Percentiles rank a stretch among this genome's conserved stretches.
phyloP scores from a whole-genome alignment of 2,329 filamentous ascomycete species.

The Colletotrichum gigasporum region DNA sequence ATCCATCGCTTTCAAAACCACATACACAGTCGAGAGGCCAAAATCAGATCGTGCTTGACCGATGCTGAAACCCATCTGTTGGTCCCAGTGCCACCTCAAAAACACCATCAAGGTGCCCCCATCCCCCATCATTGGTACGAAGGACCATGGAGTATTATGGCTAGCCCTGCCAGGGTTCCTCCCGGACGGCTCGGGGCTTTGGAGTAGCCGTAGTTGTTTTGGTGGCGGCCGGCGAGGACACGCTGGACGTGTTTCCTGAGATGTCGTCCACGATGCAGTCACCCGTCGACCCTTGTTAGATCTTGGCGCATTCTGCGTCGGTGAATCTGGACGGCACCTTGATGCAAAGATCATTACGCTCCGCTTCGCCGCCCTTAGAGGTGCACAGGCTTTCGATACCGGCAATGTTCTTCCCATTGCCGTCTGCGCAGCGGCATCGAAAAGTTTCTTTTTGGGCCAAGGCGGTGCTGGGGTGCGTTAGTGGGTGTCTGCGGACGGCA shows the following conservation, averaged over 20 bases:
- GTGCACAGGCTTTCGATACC: not conserved
- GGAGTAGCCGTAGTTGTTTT: not conserved
- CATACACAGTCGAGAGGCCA: too few relatives aligned
- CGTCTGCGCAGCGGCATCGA: constrained; percentile 11
- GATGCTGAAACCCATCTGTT: too few relatives aligned
- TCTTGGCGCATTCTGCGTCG: not conserved
- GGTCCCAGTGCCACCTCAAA: too few relatives aligned
- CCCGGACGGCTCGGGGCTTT: not conserved
- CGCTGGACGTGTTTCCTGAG: too few relatives aligned
- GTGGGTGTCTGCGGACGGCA: not conserved
- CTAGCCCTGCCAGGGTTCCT: too few relatives aligned
- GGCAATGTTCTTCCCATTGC: not conserved
- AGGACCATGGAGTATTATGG: too few relatives aligned
- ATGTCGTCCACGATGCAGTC: constrained; percentile 8
- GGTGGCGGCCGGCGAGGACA: too few relatives aligned
- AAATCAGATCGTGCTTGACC: too few relatives aligned
- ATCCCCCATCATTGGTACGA: too few relatives aligned
- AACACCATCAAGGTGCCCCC: too few relatives aligned
- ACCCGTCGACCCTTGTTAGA: not conserved
- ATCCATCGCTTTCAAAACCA: too few relatives aligned
- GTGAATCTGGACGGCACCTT: not conserved
- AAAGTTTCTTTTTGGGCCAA: not conserved
- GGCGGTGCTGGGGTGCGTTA: not conserved
- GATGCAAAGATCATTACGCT: not conserved
- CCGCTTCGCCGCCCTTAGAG: not conserved